Evolutionary conservation across 2,329 filamentous ascomycete genomes (phyloP), one percentile per base, ranked within the genome.

Genomic region (Xylariales sp.): DNA sequence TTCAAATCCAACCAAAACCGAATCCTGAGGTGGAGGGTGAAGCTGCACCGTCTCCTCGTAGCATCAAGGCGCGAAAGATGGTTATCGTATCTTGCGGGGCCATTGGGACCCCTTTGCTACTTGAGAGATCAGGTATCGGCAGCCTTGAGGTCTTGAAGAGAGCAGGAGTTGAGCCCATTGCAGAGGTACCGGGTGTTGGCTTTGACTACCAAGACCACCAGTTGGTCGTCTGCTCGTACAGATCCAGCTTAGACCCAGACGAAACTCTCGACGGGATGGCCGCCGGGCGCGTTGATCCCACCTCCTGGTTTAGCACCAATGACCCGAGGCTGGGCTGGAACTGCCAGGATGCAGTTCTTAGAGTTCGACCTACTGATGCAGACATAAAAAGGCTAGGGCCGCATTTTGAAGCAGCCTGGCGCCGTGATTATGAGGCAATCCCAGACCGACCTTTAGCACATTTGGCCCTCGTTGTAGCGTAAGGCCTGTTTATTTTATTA

Each of bases 41-140:
- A 4, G 33, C 29, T 4, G 17, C 25, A 6, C 14, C 19, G n/a
- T n/a, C n/a, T n/a, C n/a, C n/a, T 11, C 42, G 41, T 8, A 33
- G 25, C 2, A 56, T 68, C 4, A 65, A 60, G 28, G 74, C 74
- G 5, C 61, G 56, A 7, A 75, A 69, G 47, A 55, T 76, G 27
- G 72, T 78, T 2, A 46, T 60, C 13, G 14, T 60, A 4, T 55
- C 51, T 13, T 54, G 57, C 11, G 68, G 68, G 15, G 57, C 68
- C 0, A 56, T 66, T 17, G 62, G 61, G 5, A 66, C 63, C 5
- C 67, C 68, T 5, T 50, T 57, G 4, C 56, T 77, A n/a, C 62
- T 78, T 1, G 70, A 77, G 48, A 59, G 72, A 19, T 76, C 72
- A 12, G 73, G 73, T 18, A 48, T 77, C 4, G 71, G 67, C 20